Conservation (phyloP, 371 early-diverging fungal species). For the Blastocladiella emersonii region DNA sequence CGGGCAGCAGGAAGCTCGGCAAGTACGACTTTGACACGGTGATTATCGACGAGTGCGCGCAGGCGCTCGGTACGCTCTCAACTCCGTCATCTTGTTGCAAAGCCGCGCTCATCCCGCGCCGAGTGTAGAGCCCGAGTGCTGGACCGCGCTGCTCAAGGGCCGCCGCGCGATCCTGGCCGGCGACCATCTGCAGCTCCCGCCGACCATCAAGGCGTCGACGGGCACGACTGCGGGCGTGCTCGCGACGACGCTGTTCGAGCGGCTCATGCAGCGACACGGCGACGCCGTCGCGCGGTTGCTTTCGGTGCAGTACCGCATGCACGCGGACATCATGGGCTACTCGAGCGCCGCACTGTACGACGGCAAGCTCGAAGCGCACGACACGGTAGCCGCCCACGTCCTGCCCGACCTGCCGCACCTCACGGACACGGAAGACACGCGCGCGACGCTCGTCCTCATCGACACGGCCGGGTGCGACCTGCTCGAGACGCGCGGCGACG, state of each 20-base stretch:
- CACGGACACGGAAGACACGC: constrained; percentile 28
- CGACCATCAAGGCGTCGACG: constrained; percentile 44
- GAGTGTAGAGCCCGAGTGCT: constrained; percentile 51
- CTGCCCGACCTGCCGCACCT: constrained; percentile 49
- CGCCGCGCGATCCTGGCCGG: constrained; percentile 80
- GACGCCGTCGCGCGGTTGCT: constrained; percentile 46
- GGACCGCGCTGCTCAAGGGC: constrained; percentile 71
- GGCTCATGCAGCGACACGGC: constrained; percentile 60
- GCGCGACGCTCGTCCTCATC: constrained; percentile 46
- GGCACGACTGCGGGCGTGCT: background rate
- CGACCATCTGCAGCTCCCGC: constrained; percentile 86
- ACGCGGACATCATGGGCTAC: constrained; percentile 63
- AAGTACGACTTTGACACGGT: constrained; percentile 70
- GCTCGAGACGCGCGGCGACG: constrained; percentile 31
- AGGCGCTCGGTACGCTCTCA: constrained; percentile 47
- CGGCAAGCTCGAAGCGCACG: constrained; percentile 45
- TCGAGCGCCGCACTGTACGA: constrained; percentile 51
- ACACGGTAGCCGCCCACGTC: constrained; percentile 45
- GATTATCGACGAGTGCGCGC: constrained; percentile 89
- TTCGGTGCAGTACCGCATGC: constrained; percentile 79
- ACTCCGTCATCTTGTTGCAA: background rate
- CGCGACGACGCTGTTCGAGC: constrained; percentile 51
- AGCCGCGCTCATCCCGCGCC: background rate
- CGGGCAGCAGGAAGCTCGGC: constrained; percentile 36
- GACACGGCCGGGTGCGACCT: constrained; percentile 61